These are phyloP conservation scores for Lentithecium fluviatile DNA, from an alignment of 495 filamentous ascomycete species.

Conservation along the genomic window DNA sequence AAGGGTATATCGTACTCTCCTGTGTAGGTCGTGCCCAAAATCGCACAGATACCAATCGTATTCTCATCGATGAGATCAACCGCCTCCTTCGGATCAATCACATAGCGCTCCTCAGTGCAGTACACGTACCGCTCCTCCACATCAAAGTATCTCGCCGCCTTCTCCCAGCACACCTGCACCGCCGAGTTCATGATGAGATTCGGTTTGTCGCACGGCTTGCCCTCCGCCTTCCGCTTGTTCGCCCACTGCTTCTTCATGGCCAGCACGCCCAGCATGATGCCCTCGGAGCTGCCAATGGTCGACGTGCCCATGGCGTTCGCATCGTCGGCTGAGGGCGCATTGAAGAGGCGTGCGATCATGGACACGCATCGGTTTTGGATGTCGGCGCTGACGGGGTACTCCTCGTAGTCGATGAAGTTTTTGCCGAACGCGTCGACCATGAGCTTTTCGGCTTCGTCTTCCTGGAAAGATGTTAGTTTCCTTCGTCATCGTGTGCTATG, in stretches of 20 bases:
- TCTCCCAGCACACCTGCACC: slow-evolving; percentile 96
- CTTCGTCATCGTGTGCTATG: background rate
- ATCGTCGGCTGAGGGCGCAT: slow-evolving; percentile 57
- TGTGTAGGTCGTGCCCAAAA: slow-evolving; percentile 91
- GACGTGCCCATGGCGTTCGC: slow-evolving; percentile 75
- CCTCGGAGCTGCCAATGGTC: slow-evolving; percentile 82
- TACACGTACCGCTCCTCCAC: slow-evolving; percentile 86
- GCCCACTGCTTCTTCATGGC: slow-evolving; percentile 97
- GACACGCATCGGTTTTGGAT: slow-evolving; percentile 90
- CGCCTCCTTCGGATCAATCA: slow-evolving; percentile 81
- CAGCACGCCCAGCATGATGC: slow-evolving; percentile 84
- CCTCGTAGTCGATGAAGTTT: slow-evolving; percentile 86
- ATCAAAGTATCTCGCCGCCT: slow-evolving; percentile 92
- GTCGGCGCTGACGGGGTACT: slow-evolving; percentile 84
- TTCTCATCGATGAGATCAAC: slow-evolving; percentile 89
- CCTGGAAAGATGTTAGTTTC: slow-evolving; percentile 47
- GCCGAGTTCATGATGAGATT: slow-evolving; percentile 93
- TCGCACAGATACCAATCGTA: slow-evolving; percentile 89
- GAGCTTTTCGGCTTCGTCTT: slow-evolving; percentile 86
- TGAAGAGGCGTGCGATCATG: slow-evolving; percentile 89
- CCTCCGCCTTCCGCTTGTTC: slow-evolving; percentile 73
- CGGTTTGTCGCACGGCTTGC: slow-evolving; percentile 70
- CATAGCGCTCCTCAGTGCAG: slow-evolving; percentile 75
- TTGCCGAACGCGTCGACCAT: slow-evolving; percentile 83
- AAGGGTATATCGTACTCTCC: slow-evolving; percentile 87